phyloP scores from a whole-genome alignment of 2,329 filamentous ascomycete genomes.

The Exophiala sp. region DNA sequence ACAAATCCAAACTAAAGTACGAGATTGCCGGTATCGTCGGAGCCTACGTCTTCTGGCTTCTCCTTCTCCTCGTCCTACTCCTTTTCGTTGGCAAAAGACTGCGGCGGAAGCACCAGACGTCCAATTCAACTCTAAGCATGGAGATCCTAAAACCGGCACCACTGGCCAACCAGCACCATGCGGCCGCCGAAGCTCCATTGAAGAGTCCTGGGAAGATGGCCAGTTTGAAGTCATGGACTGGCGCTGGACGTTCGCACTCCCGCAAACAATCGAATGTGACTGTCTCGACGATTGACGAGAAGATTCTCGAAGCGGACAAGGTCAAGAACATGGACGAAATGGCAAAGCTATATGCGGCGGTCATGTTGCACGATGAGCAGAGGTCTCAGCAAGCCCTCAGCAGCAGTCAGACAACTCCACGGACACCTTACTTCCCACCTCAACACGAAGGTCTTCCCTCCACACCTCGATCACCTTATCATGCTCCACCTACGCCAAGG shows the following conservation, averaged over 20 bases:
- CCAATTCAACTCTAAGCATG: slow-evolving; percentile 51
- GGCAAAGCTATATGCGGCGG: slow-evolving; percentile 85
- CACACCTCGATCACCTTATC: slow-evolving; percentile 29
- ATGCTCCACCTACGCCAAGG: slow-evolving; percentile 10
- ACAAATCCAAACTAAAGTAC: slow-evolving; percentile 66
- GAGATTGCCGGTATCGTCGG: slow-evolving; percentile 82
- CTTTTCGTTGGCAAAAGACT: slow-evolving; percentile 59
- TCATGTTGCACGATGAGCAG: slow-evolving; percentile 77
- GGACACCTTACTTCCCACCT: slow-evolving; percentile 16
- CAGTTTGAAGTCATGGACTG: slow-evolving; percentile 40
- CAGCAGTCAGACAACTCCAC: slow-evolving; percentile 23
- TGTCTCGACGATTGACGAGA: slow-evolving; percentile 68
- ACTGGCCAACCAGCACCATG: slow-evolving; percentile 14
- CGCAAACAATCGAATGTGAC: slow-evolving; percentile 52
- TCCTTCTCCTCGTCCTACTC: slow-evolving; percentile 67
- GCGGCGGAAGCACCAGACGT: slow-evolving; percentile 50
- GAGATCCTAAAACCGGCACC: slow-evolving; percentile 53
- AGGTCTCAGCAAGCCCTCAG: slow-evolving; percentile 31
- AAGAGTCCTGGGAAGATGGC: slow-evolving; percentile 38
- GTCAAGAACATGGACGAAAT: slow-evolving; percentile 75
- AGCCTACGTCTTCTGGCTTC: slow-evolving; percentile 73
- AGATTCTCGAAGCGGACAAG: slow-evolving; percentile 70
- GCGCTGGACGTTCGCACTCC: slow-evolving; percentile 32
- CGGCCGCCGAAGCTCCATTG: slow-evolving; percentile 18
- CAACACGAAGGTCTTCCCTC: slow-evolving; percentile 26